Base-by-base conservation (phyloP, 345 rosid genomes). In the Boechera stricta region DNA sequence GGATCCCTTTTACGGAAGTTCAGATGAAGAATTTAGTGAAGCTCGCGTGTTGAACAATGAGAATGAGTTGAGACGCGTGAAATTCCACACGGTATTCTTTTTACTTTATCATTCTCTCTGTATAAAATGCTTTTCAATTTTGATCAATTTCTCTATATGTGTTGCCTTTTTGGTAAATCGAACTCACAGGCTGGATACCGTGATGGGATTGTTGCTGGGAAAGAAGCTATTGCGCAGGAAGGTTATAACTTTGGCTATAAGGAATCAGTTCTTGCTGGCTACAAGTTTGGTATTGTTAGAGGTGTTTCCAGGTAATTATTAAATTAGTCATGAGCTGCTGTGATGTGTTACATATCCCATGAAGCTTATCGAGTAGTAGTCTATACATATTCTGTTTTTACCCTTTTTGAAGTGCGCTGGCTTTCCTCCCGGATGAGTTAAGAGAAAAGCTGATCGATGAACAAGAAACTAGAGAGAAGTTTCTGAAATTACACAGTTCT, bases 171-270 rank as follows among this genome's bases (percentile, higher is more conserved):
- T 57, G 38, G 41, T 64, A 39, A 77, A n/a, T 55, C 6, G 29
- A 59, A 68, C 59, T 68, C 59, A 51, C 73, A 92, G 97, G 60
- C 84, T 11, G 97, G 98, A 71, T 94, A 89, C 75, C 92, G 94
- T 24, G 97, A 90, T 38, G 97, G 98, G 52, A 75, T 92, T 49
- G 64, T 81, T 29, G 96, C 94, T 0, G 97, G 96, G 64, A 86
- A 88, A 82, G 91, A 92, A 69, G 89, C 88, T 47, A 81, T 85
- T 77, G 86, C 94, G 4, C 96, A 92, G 41, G 86, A 87, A 73
- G 98, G 98, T 64, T 94, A 89, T 67, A 89, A 90, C 82, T 31
- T 75, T 51, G 98, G 97, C 59, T 89, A 86, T 72, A 88, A 85
- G 73, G 84, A 88, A 56, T 92, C 98, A 11, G 86, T 88, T 72